A percentile compares a stretch with the other conserved stretches of the same genome.
Evolutionary conservation across 257 asterid genomes (phyloP).

Genomic region (Solanum clarkiae): DNA sequence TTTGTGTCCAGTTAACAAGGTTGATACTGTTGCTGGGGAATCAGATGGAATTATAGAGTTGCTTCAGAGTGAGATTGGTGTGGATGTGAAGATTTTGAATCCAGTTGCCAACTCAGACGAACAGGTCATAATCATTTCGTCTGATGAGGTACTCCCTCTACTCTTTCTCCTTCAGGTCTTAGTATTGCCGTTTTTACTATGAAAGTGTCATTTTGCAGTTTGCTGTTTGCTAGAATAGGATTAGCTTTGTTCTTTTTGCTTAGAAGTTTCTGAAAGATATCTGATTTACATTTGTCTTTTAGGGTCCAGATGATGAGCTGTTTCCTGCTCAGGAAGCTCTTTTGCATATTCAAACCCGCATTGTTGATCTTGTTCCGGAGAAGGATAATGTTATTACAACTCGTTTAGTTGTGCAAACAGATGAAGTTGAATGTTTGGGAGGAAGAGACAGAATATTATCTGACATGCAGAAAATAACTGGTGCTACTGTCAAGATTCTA

Average conservation of each 20-base stretch:
- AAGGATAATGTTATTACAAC: constrained; percentile 70
- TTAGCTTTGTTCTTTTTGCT: not conserved
- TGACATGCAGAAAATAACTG: constrained; percentile 47
- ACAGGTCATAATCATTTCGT: constrained; percentile 52
- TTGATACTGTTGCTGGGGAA: constrained; percentile 61
- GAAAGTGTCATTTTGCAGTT: not conserved
- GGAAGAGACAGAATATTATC: constrained; percentile 28
- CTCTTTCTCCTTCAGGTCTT: not conserved
- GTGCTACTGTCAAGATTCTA: constrained; percentile 52
- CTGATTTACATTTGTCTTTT: constrained; percentile 12
- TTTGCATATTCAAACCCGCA: constrained; percentile 86
- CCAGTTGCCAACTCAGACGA: constrained; percentile 54
- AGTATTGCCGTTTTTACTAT: not conserved
- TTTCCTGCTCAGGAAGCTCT: constrained; percentile 99
- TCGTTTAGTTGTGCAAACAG: constrained; percentile 63
- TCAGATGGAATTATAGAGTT: constrained; percentile 66
- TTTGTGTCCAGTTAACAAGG: constrained; percentile 71
- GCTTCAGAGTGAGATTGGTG: constrained; percentile 80
- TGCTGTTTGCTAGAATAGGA: not conserved
- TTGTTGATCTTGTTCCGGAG: constrained; percentile 66
- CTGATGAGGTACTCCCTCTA: constrained; percentile 63
- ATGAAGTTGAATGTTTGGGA: constrained; percentile 53
- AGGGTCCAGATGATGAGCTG: constrained; percentile 94
- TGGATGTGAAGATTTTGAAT: constrained; percentile 52
- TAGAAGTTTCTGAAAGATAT: constrained; percentile 2